These are phyloP conservation scores for Xylaria sp. DNA, from an alignment of 2,329 filamentous ascomycete genomes.

Conservation along the genomic window DNA sequence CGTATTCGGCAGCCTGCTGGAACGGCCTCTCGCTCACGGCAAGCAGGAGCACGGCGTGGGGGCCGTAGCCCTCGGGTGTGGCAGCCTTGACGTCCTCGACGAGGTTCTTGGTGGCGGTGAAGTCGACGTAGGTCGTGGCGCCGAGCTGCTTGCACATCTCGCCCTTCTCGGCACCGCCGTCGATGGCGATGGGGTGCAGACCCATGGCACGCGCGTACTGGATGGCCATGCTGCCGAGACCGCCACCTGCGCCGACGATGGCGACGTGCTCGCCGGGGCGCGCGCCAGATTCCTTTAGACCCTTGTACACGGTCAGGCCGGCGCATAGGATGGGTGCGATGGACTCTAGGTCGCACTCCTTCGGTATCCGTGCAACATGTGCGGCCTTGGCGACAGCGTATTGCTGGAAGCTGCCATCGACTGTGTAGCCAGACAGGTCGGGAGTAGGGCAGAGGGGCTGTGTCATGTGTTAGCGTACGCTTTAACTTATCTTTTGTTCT, in stretches of 20 bases:
- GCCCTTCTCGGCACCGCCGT: slow-evolving; percentile 84
- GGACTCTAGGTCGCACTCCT: slow-evolving; percentile 78
- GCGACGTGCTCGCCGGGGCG: slow-evolving; percentile 81
- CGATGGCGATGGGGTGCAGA: slow-evolving; percentile 81
- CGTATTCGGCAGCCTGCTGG: slow-evolving; percentile 91
- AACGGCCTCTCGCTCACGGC: slow-evolving; percentile 92
- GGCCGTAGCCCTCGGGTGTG: slow-evolving; percentile 83
- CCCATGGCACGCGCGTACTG: slow-evolving; percentile 96
- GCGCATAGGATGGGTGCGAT: slow-evolving; percentile 85
- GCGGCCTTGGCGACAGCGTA: slow-evolving; percentile 89
- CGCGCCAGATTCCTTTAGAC: slow-evolving; percentile 84
- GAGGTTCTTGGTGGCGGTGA: slow-evolving; percentile 77
- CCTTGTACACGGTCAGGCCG: slow-evolving; percentile 90
- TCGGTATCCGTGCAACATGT: slow-evolving; percentile 84
- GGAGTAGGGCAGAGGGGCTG: slow-evolving; percentile 79
- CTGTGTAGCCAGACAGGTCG: slow-evolving; percentile 87
- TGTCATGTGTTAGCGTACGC: slow-evolving; percentile 9
- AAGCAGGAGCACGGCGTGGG: slow-evolving; percentile 87
- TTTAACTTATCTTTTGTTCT: not conserved
- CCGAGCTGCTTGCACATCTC: slow-evolving; percentile 77
- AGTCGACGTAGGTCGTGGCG: slow-evolving; percentile 81
- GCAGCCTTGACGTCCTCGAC: slow-evolving; percentile 86
- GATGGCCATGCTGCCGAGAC: slow-evolving; percentile 77
- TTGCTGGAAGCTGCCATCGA: slow-evolving; percentile 94
- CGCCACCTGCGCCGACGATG: slow-evolving; percentile 87